Evolutionary conservation across 164 flowering plant species (phyloP), one percentile per base, ranked within the genome.

Genomic region (Chloranthus sessilifolius): DNA sequence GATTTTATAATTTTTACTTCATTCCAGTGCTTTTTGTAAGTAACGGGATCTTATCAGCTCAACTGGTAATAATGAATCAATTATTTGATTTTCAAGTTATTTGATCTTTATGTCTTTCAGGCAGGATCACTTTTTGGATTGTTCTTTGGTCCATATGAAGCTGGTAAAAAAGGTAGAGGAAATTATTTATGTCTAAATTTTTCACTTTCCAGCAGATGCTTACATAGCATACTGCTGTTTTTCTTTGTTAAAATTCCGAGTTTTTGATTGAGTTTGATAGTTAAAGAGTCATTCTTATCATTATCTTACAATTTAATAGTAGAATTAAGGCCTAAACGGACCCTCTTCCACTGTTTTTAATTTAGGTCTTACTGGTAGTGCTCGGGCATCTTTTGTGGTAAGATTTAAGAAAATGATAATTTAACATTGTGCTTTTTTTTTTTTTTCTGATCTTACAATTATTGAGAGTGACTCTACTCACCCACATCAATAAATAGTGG

Each of bases 61-160:
- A n/a, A n/a, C n/a, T n/a, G n/a, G n/a, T n/a, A n/a, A n/a, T n/a
- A n/a, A n/a, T n/a, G n/a, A n/a, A n/a, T n/a, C n/a, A n/a, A n/a
- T n/a, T 2, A 42, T 17, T 19, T 45, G 2, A 20, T 26, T 42
- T 2, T 27, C 10, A 6, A 3, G 21, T 23, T 15, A 23, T 24
- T 15, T 3, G 8, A 30, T 31, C 17, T 37, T 11, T 25, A 30
- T 33, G n/a, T 23, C 12, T 56, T 67, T 67, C 69, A 85, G 96
- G 86, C 84, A 2, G 96, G 96, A 43, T 62, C 77, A 6, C 61
- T 81, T 15, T 88, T 86, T 88, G 94, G 94, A 0, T 58, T 70
- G 1, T 85, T 82, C 55, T 2, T 59, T 3, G 86, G 77, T 24
- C 82, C 85, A 0, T 68, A 73, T 22, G 74, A 77, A 23, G 82